Evolutionary conservation across 768 basidiomycete species (phyloP), one percentile per base, ranked within the genome.

Genomic region (Boletus reticuloceps): DNA sequence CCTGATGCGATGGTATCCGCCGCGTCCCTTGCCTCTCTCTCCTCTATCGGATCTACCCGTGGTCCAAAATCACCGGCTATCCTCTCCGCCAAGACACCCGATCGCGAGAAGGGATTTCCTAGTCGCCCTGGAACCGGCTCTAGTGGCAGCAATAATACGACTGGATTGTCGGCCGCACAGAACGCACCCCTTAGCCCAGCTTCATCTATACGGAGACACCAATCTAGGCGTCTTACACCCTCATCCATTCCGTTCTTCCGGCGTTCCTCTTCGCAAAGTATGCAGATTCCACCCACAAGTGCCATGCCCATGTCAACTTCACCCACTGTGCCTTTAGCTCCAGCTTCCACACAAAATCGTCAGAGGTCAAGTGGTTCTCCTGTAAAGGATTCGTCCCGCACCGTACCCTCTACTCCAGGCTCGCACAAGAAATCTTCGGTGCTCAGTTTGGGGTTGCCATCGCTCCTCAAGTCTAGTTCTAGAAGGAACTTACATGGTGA

Each of bases 181-280:
- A 74, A 79, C 39, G 81, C 78, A 16, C 86, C 89, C 19, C 80
- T 89, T 22, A 91, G 89, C 62, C 90, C 90, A 32, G 77, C 85
- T 19, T 79, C 84, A 17, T 89, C 88, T 16, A 70, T 86, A 41
- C 82, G 85, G 50, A 83, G 86, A 39, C 80, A 82, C 29, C 83
- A 85, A 54, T 69, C 74, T 22, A 93, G 87, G 69, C 86, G 94
- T 55, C 82, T 94, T 44, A 94, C 94, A 1, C 93, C 93, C 2
- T 94, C 91, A 27, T 90, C 91, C 14, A 96, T 96, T 55, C 94
- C 94, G 3, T 96, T 96, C 74, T 95, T 96, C 77, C 83, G 91
- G 42, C 87, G 94, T 36, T 93, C 92, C 9, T 90, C 91, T 27
- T 94, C 94, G 8, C 89, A 93, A 65, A 91, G 89, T 14, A 87